Percentiles rank a stretch among this genome's conserved stretches.
These are phyloP conservation scores for Plantago rigida DNA, from an alignment of 305 asterid genomes.

Conservation along the genomic window DNA sequence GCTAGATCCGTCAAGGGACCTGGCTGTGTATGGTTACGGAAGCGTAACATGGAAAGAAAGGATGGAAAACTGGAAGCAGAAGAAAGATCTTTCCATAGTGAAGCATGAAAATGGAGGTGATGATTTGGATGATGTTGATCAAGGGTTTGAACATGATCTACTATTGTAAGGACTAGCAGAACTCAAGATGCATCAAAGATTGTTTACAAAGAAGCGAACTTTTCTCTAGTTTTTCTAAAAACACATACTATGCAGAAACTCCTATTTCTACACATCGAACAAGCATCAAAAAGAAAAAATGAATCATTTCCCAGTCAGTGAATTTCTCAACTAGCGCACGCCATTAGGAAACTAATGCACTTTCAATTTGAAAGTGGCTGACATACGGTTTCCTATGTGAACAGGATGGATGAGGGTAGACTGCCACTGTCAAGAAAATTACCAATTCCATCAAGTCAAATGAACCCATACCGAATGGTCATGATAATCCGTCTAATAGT, in stretches of 20 bases:
- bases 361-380: not conserved
- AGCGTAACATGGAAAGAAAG: slow-evolving; percentile 77
- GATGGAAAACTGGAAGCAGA: slow-evolving; percentile 65
- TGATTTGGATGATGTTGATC: slow-evolving; percentile 68
- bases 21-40: slow-evolving; percentile 62
- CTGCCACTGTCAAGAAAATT: not conserved
- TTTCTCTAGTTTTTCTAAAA: too few relatives aligned
- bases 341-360: too few relatives aligned
- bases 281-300: too few relatives aligned
- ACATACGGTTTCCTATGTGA: not conserved
- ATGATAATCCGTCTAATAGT: not conserved
- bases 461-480: not conserved
- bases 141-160: slow-evolving; percentile 9
- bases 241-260: too few relatives aligned
- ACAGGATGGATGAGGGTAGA: not conserved
- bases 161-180: not conserved
- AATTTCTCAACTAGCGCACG: too few relatives aligned
- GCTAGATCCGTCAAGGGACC: slow-evolving; percentile 66
- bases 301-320: too few relatives aligned
- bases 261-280: too few relatives aligned
- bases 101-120: slow-evolving; percentile 59
- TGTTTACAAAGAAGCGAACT: too few relatives aligned
- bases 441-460: not conserved
- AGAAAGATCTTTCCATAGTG: slow-evolving; percentile 44
- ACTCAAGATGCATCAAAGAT: too few relatives aligned